A percentile compares a stretch with the other conserved stretches of the same genome.
Conservation (phyloP, 2,329 filamentous ascomycete species). For the Phialophora macrospora region DNA sequence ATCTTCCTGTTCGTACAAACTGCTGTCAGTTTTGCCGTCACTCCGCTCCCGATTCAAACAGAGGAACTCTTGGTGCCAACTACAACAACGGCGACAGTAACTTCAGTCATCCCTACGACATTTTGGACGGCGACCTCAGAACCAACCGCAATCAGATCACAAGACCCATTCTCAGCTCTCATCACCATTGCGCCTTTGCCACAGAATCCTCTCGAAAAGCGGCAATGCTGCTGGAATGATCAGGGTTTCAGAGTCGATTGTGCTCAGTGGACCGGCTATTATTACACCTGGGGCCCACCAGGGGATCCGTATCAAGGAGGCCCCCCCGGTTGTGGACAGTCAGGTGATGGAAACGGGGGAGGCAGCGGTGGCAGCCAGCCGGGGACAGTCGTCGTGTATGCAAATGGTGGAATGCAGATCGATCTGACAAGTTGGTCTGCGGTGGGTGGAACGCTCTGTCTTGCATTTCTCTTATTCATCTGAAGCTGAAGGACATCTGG, state of each 20-base stretch:
- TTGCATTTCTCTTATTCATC: conserved; percentile 28
- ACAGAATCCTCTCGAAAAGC: conserved; percentile 33
- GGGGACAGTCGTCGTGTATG: conserved; percentile 31
- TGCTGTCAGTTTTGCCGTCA: conserved; percentile 25
- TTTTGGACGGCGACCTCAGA: conserved; percentile 22
- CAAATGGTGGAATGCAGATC: conserved; percentile 17
- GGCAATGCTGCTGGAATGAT: conserved; percentile 40
- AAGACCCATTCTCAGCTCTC: conserved; percentile 26
- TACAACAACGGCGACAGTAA: conserved; percentile 17
- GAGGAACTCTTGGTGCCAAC: conserved; percentile 22
- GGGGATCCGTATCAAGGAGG: conserved; percentile 37
- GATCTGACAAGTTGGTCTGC: conserved; percentile 22
- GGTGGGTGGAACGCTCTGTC: conserved; percentile 23
- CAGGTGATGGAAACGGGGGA: conserved; percentile 21
- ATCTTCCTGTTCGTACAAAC: conserved; percentile 26
- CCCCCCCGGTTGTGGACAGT: conserved; percentile 31
- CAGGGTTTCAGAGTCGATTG: conserved; percentile 40
- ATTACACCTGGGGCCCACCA: conserved; percentile 40
- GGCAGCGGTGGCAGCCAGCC: conserved; percentile 12
- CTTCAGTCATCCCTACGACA: conserved; percentile 11
- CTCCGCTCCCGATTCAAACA: conserved; percentile 17
- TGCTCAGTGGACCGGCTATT: conserved; percentile 40
- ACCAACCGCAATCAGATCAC: conserved; percentile 14
- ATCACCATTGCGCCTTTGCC: conserved; percentile 37
- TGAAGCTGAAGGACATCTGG: conserved; percentile 8